These are phyloP conservation scores for Ambrosiella xylebori DNA, from an alignment of 2,329 filamentous ascomycete genomes.

Conservation along the genomic window DNA sequence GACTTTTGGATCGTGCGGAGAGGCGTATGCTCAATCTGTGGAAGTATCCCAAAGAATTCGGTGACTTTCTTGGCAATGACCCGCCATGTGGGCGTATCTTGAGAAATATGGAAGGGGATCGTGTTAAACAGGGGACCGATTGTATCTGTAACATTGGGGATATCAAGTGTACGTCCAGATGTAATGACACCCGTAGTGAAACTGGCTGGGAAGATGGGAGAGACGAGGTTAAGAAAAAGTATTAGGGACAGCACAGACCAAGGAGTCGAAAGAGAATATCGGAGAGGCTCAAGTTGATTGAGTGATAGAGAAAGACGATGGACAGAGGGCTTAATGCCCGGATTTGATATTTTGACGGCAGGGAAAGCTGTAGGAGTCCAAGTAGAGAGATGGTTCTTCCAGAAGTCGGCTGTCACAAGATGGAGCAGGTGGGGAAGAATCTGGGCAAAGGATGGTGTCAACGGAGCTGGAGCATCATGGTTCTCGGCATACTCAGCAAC, in stretches of 20 bases:
- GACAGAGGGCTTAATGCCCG: slow-evolving; percentile 13
- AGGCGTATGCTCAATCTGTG: slow-evolving; percentile 63
- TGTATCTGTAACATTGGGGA: slow-evolving; percentile 46
- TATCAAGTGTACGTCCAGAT: slow-evolving; percentile 57
- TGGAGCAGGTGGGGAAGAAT: slow-evolving; percentile 50
- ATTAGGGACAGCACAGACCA: slow-evolving; percentile 66
- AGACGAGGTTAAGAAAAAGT: slow-evolving; percentile 50
- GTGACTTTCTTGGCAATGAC: slow-evolving; percentile 49
- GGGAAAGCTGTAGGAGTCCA: slow-evolving; percentile 16
- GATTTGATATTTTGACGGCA: not conserved
- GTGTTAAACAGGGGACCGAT: slow-evolving; percentile 86
- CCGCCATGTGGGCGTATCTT: slow-evolving; percentile 30
- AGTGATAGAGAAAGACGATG: not conserved
- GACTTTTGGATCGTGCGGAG: slow-evolving; percentile 69
- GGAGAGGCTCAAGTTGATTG: slow-evolving; percentile 26
- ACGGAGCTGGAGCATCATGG: not conserved
- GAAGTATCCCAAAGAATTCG: slow-evolving; percentile 46
- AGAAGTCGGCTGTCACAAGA: slow-evolving; percentile 44
- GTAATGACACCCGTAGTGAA: slow-evolving; percentile 56
- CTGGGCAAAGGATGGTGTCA: slow-evolving; percentile 36
- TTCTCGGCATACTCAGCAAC: not conserved
- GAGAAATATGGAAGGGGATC: slow-evolving; percentile 47
- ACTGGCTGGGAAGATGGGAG: slow-evolving; percentile 27
- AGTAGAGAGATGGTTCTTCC: slow-evolving; percentile 38
- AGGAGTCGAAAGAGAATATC: slow-evolving; percentile 42